Evolutionary conservation across 345 rosid species (phyloP).

Genomic region (Eutrema yunnanense): DNA sequence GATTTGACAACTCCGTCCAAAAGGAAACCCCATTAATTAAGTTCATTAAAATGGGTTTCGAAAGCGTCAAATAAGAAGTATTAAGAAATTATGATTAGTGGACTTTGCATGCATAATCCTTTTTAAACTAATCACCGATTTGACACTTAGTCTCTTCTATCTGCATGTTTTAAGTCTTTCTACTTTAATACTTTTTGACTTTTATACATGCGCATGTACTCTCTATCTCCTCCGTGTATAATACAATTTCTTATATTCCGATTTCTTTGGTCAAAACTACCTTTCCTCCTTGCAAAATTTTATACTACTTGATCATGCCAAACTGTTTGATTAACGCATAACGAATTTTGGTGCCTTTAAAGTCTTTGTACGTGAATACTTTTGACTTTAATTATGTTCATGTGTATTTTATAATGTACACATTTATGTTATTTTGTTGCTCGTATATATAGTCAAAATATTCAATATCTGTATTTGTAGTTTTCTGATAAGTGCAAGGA

Average conservation of each 20-base stretch:
- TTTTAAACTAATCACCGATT: constrained; percentile 24
- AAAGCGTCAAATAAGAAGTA: constrained; percentile 9
- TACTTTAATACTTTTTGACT: constrained; percentile 17
- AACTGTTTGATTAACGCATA: neutral
- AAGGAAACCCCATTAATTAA: neutral
- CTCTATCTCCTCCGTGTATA: neutral
- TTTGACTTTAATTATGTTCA: constrained; percentile 5
- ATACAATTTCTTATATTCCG: neutral
- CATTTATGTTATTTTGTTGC: neutral
- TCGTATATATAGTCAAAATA: constrained; percentile 9
- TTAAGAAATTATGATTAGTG: constrained; percentile 2
- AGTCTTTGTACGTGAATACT: neutral
- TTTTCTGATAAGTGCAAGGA: neutral
- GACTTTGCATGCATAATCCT: constrained; percentile 22
- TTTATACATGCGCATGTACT: neutral
- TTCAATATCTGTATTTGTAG: neutral
- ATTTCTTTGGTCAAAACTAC: neutral
- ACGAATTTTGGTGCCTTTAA: neutral
- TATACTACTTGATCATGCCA: neutral
- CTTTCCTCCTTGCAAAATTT: neutral
- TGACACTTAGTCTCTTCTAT: constrained; percentile 15
- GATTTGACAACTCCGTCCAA: constrained; percentile 24
- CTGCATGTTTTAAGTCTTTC: constrained; percentile 5
- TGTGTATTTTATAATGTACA: neutral
- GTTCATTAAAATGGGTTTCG: constrained; percentile 1